These are phyloP conservation scores for Zea mays DNA, from an alignment of 176 grass and related monocot species.

Conservation along the genomic window DNA sequence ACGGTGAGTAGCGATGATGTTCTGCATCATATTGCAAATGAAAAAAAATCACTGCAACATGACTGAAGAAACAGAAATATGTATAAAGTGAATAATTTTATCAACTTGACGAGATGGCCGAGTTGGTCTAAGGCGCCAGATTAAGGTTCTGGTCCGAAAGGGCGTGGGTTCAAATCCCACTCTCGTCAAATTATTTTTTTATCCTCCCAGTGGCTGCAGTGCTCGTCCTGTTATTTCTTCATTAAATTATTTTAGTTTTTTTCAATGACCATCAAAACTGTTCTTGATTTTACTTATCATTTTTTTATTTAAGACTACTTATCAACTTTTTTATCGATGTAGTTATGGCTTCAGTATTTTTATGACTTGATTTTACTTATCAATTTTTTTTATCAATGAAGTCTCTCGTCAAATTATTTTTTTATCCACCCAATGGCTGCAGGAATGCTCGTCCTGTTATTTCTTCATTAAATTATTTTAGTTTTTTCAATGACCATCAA, in stretches of 20 bases:
- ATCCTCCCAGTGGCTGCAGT: background rate
- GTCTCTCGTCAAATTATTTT: background rate
- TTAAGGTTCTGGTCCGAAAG: conserved; percentile 98
- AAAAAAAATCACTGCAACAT: too few species aligned
- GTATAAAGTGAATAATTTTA: too few species aligned
- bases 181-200: conserved; percentile 20
- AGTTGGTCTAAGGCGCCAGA: conserved; percentile 99
- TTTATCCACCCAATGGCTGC: background rate
- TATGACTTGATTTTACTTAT: background rate
- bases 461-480: too few species aligned
- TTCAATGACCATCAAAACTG: too few species aligned
- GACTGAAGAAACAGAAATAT: too few species aligned
- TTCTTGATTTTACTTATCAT: background rate
- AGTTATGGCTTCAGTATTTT: too few species aligned
- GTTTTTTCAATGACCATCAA: too few species aligned
- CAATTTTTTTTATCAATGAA: too few species aligned
- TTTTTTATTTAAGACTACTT: too few species aligned
- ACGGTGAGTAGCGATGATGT: background rate
- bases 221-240: too few species aligned
- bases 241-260: too few species aligned
- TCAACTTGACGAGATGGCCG: conserved; percentile 42
- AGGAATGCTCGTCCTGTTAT: background rate
- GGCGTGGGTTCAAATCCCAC: conserved; percentile 91
- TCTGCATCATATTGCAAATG: background rate
- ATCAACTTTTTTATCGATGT: too few species aligned